Evolutionary conservation across 768 basidiomycete genomes (phyloP).

Genomic region (Agaricus blazei): DNA sequence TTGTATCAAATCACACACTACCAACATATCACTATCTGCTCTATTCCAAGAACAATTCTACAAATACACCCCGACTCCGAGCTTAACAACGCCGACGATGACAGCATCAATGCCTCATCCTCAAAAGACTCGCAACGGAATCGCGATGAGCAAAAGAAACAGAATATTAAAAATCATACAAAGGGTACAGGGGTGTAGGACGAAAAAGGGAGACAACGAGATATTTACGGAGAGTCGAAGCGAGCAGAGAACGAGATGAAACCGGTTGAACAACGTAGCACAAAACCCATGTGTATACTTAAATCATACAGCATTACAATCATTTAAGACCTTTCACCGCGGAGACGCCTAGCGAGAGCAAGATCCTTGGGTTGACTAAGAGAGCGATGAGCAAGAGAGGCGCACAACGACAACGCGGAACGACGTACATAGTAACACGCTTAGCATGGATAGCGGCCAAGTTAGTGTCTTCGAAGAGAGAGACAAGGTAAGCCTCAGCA

Average conservation of each 20-base stretch:
- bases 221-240: background rate
- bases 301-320: background rate
- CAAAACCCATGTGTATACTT: background rate
- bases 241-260: background rate
- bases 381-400: conserved; percentile 14
- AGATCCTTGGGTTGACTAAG: conserved; percentile 84
- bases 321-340: conserved; percentile 76
- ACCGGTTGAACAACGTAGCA: background rate
- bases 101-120: too few species aligned
- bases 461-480: conserved; percentile 85
- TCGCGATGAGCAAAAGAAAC: background rate
- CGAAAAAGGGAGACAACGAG: too few species aligned
- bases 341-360: conserved; percentile 79
- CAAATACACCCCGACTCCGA: too few species aligned
- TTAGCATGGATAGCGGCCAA: conserved; percentile 90
- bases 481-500: conserved; percentile 85
- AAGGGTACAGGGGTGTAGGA: too few species aligned
- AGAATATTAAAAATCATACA: background rate
- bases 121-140: too few species aligned
- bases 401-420: conserved; percentile 1
- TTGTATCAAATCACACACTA: too few species aligned
- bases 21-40: too few species aligned
- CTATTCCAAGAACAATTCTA: too few species aligned
- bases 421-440: conserved; percentile 36
- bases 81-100: too few species aligned